Evolutionary conservation across 305 asterid genomes (phyloP).

Genomic region (Solanum chacoense): DNA sequence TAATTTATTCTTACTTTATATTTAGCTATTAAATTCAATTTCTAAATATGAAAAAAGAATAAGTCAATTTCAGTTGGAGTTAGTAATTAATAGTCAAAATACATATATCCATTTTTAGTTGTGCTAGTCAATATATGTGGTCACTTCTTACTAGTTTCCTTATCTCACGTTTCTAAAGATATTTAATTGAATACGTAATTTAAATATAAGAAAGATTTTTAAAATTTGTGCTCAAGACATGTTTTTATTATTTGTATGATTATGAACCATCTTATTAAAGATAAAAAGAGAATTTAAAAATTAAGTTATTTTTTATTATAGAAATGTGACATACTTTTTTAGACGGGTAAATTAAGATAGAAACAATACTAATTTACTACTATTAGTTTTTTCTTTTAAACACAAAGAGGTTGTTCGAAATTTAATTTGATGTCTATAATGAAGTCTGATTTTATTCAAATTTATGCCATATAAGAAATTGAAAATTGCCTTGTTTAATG

Average conservation of each 20-base stretch:
- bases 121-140: not conserved
- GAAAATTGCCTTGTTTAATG: not conserved
- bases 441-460: too few relatives aligned
- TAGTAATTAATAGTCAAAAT: not conserved
- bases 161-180: not conserved
- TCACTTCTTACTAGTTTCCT: not conserved
- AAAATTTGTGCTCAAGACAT: not conserved
- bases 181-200: too few relatives aligned
- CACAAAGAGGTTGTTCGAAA: rapidly evolving
- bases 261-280: too few relatives aligned
- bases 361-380: too few relatives aligned
- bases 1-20: not conserved
- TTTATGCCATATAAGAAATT: too few relatives aligned
- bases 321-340: too few relatives aligned
- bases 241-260: too few relatives aligned
- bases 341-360: not conserved
- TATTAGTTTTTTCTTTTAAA: too few relatives aligned
- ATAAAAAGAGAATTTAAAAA: too few relatives aligned
- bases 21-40: not conserved
- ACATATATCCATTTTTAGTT: not conserved
- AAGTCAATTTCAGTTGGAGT: not conserved
- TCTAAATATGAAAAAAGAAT: not conserved
- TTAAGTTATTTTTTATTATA: too few relatives aligned
- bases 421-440: too few relatives aligned
- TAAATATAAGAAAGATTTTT: too few relatives aligned